A percentile compares a stretch with the other conserved stretches of the same genome.
phyloP scores from a whole-genome alignment of 768 basidiomycete species.

The Pleurotus cornucopiae region DNA sequence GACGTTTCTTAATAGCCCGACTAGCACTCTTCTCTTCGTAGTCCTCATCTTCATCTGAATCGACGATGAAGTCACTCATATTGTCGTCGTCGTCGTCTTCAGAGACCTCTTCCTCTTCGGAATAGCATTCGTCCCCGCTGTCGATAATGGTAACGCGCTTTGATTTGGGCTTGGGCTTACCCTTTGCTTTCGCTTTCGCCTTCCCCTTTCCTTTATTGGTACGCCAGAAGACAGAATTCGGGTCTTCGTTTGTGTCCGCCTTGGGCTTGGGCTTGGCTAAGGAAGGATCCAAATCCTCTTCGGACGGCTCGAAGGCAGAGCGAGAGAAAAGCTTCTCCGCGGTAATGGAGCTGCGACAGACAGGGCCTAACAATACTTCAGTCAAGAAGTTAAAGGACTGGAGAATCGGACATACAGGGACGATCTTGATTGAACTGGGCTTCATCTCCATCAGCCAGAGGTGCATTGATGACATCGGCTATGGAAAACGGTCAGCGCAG shows the following conservation, averaged over 20 bases:
- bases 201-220: conserved; percentile 21
- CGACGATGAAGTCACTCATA: conserved; percentile 49
- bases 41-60: conserved; percentile 45
- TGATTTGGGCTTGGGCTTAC: conserved; percentile 16
- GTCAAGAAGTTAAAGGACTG: neutral
- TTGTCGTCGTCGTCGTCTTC: conserved; percentile 38
- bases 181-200: conserved; percentile 16
- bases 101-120: conserved; percentile 21
- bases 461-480: conserved; percentile 42
- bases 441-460: conserved; percentile 28
- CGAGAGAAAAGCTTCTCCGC: conserved; percentile 47
- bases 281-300: conserved; percentile 33
- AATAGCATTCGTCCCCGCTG: conserved; percentile 21
- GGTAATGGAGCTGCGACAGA: conserved; percentile 52
- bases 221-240: neutral
- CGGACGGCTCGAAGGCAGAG: conserved; percentile 57
- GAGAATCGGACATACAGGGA: conserved; percentile 36
- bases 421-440: conserved; percentile 43
- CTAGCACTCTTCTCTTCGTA: conserved; percentile 44
- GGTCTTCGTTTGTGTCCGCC: conserved; percentile 18
- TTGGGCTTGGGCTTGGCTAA: conserved; percentile 29
- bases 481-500: neutral
- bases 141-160: conserved; percentile 7
- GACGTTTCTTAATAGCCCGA: conserved; percentile 30
- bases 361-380: conserved; percentile 37